A percentile compares a stretch with the other conserved stretches of the same genome.
Evolutionary conservation across 2,329 filamentous ascomycete species (phyloP).

Genomic region (Talaromyces sp.): DNA sequence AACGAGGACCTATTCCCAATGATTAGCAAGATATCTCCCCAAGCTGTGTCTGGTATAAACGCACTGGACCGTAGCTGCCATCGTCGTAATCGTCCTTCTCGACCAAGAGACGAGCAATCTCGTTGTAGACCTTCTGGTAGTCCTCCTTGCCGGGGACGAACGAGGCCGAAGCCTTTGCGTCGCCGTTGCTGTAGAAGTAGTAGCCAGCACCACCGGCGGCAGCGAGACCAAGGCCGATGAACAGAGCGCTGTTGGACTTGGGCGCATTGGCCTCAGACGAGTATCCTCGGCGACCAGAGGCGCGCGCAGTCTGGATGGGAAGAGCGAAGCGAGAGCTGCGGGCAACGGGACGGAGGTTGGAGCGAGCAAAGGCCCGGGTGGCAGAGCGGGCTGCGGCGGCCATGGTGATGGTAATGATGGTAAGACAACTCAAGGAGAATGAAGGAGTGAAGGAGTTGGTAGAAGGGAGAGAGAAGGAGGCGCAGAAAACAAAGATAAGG

Average conservation of each 20-base stretch:
- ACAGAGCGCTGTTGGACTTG: constrained; percentile 46
- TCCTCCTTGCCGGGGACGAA: constrained; percentile 75
- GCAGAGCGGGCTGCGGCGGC: constrained; percentile 37
- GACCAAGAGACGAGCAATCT: constrained; percentile 70
- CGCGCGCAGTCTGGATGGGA: constrained; percentile 63
- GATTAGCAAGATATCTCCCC: not conserved
- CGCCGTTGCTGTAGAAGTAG: constrained; percentile 55
- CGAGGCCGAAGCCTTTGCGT: constrained; percentile 44
- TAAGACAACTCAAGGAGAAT: not conserved
- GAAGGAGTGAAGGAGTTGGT: not conserved
- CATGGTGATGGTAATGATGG: constrained; percentile 23
- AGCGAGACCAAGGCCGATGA: constrained; percentile 55
- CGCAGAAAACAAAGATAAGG: not conserved
- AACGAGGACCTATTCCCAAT: constrained; percentile 55
- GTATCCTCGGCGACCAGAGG: constrained; percentile 71
- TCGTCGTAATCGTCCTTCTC: constrained; percentile 96
- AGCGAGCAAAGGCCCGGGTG: constrained; percentile 38
- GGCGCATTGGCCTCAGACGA: constrained; percentile 59
- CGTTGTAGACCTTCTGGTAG: constrained; percentile 93
- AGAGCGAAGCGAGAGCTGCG: constrained; percentile 55
- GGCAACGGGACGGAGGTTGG: constrained; percentile 36
- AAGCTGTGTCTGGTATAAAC: constrained; percentile 9
- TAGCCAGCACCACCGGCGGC: constrained; percentile 59
- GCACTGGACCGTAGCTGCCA: constrained; percentile 82
- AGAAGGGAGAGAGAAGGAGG: not conserved